These are phyloP conservation scores for Nakazawaea laoshanensis DNA, from an alignment of 805 yeast species.

Conservation along the genomic window DNA sequence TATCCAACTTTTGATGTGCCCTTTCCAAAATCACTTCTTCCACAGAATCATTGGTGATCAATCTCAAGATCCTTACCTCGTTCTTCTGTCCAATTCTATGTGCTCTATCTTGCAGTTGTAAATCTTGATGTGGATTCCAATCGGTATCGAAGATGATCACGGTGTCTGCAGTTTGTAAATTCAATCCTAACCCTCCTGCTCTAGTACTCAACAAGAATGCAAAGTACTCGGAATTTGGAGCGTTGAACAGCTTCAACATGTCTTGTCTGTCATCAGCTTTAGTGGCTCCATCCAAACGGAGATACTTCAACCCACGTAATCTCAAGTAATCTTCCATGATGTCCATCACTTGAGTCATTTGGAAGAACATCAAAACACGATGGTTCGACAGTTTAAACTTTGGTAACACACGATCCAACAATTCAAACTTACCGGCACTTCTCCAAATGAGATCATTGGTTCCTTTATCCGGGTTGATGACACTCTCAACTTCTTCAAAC, in stretches of 20 bases:
- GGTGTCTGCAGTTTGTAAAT: conserved; percentile 82
- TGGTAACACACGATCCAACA: conserved; percentile 67
- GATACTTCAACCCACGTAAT: conserved; percentile 55
- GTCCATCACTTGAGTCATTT: conserved; percentile 87
- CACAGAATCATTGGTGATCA: conserved; percentile 74
- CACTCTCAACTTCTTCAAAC: conserved; percentile 71
- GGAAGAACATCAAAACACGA: conserved; percentile 74
- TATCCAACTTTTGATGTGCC: conserved; percentile 76
- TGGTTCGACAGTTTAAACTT: conserved; percentile 70
- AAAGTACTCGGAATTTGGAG: conserved; percentile 68
- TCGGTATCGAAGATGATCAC: conserved; percentile 82
- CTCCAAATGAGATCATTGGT: conserved; percentile 69
- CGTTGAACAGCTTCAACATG: conserved; percentile 67
- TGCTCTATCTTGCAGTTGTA: conserved; percentile 86
- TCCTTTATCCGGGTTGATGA: conserved; percentile 51
- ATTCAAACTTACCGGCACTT: conserved; percentile 73
- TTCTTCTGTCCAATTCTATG: conserved; percentile 87
- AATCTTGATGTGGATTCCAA: conserved; percentile 90
- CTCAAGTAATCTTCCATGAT: conserved; percentile 81
- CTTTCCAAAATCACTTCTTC: conserved; percentile 78
- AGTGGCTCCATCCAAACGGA: conserved; percentile 77
- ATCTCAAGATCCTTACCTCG: conserved; percentile 73
- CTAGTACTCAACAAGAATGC: conserved; percentile 75
- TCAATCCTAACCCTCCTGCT: conserved; percentile 86
- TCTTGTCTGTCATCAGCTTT: conserved; percentile 78